A percentile compares a stretch with the other conserved stretches of the same genome.
Conservation (phyloP, 2,329 filamentous ascomycete species). For the Mariannaea sp. region DNA sequence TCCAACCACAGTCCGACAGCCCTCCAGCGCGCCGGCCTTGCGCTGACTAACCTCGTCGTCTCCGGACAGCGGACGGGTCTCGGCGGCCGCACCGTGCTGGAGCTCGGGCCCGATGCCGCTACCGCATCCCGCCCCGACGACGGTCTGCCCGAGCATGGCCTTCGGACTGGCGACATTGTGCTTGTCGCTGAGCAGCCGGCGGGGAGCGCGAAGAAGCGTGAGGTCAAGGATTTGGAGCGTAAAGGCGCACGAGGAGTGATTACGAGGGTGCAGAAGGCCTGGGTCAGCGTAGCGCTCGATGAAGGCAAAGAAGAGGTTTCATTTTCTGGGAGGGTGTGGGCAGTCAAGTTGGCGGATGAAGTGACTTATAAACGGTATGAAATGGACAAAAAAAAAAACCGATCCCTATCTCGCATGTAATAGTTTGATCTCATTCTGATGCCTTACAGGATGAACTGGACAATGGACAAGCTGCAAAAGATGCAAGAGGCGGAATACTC, state of each 20-base stretch:
- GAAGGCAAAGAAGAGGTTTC: constrained; percentile 60
- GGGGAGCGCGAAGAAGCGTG: constrained; percentile 72
- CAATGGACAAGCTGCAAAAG: constrained; percentile 63
- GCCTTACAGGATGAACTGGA: constrained; percentile 61
- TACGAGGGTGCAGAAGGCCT: constrained; percentile 61
- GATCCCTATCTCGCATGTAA: background rate
- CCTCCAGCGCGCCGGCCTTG: constrained; percentile 77
- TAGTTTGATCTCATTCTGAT: background rate
- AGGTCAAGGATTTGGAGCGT: constrained; percentile 71
- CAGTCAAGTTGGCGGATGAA: constrained; percentile 71
- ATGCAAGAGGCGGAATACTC: constrained; percentile 64
- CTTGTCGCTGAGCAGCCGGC: constrained; percentile 75
- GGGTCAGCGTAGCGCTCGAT: constrained; percentile 71
- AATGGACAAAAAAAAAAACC: background rate
- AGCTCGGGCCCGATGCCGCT: constrained; percentile 76
- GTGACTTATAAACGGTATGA: constrained; percentile 64
- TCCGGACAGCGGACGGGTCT: constrained; percentile 82
- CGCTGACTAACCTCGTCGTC: constrained; percentile 75
- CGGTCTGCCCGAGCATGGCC: constrained; percentile 74
- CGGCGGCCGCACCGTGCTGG: constrained; percentile 87
- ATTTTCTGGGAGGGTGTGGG: constrained; percentile 59
- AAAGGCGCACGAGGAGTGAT: constrained; percentile 74
- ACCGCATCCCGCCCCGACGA: constrained; percentile 55
- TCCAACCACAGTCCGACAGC: constrained; percentile 68
- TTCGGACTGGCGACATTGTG: constrained; percentile 79